Evolutionary conservation across 78 protist species (phyloP).

Genomic region (Mastigamoeba balamuthi): DNA sequence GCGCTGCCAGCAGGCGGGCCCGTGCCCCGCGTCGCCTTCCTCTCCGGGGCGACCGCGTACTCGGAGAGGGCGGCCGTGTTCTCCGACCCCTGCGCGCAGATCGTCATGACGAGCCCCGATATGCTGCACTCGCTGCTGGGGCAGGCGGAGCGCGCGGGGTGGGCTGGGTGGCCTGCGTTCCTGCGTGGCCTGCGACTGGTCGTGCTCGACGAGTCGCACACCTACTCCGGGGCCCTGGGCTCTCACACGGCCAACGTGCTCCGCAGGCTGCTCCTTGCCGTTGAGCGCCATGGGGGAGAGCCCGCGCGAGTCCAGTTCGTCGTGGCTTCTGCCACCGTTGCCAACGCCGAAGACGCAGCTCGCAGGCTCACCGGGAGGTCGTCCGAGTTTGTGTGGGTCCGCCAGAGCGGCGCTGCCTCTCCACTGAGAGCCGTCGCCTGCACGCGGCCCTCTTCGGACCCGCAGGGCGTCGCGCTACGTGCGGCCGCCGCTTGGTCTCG

Average conservation of each 20-base stretch:
- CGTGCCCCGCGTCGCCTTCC: neutral
- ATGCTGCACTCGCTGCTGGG: constrained; percentile 31
- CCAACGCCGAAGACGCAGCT: constrained; percentile 25
- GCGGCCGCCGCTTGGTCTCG: neutral
- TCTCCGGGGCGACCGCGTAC: neutral
- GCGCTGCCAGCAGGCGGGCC: neutral
- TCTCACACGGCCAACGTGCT: constrained; percentile 37
- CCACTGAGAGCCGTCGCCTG: neutral
- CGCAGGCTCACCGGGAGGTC: constrained; percentile 3
- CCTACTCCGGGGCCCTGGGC: constrained; percentile 48
- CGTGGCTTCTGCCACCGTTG: constrained; percentile 49
- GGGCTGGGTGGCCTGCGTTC: neutral
- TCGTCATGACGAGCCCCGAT: constrained; percentile 44
- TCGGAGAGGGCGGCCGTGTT: neutral
- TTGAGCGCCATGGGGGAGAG: neutral
- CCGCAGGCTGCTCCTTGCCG: neutral
- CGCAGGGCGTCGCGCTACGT: neutral
- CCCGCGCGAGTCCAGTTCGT: constrained; percentile 14
- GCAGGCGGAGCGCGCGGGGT: neutral
- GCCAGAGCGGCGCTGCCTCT: neutral
- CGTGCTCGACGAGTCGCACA: constrained; percentile 44
- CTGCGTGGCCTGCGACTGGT: constrained; percentile 5
- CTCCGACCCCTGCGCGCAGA: neutral
- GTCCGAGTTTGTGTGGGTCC: too few relatives aligned
- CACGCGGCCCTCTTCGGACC: neutral